phyloP scores from a whole-genome alignment of 257 asterid species.

The Nicotiana paniculata region DNA sequence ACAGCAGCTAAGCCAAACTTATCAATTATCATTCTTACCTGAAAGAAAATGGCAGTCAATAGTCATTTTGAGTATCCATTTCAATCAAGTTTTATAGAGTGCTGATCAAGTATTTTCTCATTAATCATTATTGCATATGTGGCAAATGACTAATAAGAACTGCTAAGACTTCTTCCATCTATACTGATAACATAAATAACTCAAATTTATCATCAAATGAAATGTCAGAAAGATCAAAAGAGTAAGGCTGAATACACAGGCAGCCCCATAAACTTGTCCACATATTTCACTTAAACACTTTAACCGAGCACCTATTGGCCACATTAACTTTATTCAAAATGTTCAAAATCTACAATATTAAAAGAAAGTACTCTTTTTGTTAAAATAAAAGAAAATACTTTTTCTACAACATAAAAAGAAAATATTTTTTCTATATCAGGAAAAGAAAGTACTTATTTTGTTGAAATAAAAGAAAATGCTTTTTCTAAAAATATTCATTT shows the following conservation, averaged over 20 bases:
- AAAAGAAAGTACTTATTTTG: too few species aligned
- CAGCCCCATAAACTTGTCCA: too few species aligned
- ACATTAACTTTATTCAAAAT: too few species aligned
- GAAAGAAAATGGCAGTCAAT: constrained; percentile 17
- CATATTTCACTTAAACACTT: too few species aligned
- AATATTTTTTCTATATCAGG: too few species aligned
- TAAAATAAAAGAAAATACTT: too few species aligned
- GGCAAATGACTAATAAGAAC: background rate
- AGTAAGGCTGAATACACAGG: background rate
- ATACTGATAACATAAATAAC: background rate
- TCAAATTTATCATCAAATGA: background rate
- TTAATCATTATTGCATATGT: background rate
- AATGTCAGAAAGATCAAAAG: background rate
- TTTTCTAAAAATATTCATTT: too few species aligned
- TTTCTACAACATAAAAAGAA: too few species aligned
- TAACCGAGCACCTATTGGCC: too few species aligned
- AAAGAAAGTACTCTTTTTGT: too few species aligned
- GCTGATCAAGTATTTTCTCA: background rate
- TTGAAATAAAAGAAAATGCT: too few species aligned
- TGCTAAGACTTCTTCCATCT: background rate
- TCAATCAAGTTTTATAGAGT: background rate
- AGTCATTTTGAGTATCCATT: background rate
- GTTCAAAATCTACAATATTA: too few species aligned
- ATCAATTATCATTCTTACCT: constrained; percentile 67
- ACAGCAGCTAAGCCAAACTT: constrained; percentile 68